These are phyloP conservation scores for Sutorius eximius DNA, from an alignment of 1,284 basidiomycete species.

Conservation along the genomic window DNA sequence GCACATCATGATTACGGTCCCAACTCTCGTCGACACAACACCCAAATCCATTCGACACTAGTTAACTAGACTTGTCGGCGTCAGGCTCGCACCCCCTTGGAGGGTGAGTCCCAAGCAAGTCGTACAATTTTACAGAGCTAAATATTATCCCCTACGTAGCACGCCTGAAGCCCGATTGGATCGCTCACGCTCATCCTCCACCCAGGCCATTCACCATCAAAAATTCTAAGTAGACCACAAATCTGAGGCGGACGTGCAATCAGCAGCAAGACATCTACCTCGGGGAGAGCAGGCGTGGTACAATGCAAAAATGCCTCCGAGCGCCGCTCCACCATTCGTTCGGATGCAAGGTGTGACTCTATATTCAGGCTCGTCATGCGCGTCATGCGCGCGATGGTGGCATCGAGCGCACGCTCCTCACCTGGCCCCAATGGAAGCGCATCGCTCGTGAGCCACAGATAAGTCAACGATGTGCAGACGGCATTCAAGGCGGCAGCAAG, in stretches of 20 bases:
- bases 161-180: background rate
- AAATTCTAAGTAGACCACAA: background rate
- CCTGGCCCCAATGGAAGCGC: background rate
- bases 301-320: background rate
- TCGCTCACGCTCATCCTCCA: background rate
- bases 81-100: too few relatives aligned
- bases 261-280: background rate
- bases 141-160: background rate
- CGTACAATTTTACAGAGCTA: too few relatives aligned
- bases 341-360: background rate
- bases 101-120: too few relatives aligned
- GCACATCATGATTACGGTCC: too few relatives aligned
- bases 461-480: background rate
- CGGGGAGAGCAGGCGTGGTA: background rate
- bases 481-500: background rate
- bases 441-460: background rate
- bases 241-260: background rate
- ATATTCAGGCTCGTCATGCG: conserved; percentile 5
- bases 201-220: background rate
- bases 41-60: too few relatives aligned
- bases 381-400: conserved; percentile 1
- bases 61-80: too few relatives aligned
- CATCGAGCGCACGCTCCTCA: conserved; percentile 12
- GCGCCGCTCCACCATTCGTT: conserved; percentile 6
- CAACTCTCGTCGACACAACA: too few relatives aligned